phyloP scores from a whole-genome alignment of 1,284 basidiomycete genomes.

The Malassezia sp. region DNA sequence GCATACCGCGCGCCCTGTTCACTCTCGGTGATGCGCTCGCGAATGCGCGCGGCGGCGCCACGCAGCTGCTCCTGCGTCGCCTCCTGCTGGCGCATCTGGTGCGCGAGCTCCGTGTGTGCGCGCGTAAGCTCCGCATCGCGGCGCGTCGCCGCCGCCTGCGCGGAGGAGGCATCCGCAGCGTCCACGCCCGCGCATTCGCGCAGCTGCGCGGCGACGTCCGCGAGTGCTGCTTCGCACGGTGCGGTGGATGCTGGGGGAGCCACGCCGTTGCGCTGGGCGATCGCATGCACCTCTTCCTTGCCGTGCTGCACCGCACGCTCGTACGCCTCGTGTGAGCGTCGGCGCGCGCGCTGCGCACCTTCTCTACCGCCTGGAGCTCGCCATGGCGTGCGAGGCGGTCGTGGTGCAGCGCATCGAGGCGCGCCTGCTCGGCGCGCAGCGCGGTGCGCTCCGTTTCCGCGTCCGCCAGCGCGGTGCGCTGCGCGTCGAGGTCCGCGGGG shows the following conservation, averaged over 20 bases:
- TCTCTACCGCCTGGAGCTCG: constrained; percentile 6
- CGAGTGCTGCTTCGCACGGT: not conserved
- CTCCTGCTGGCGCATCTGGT: no score
- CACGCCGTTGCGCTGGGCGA: no score
- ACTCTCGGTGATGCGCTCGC: not conserved
- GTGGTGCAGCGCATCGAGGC: constrained; percentile 2
- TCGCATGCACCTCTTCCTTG: no score
- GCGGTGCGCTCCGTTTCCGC: not conserved
- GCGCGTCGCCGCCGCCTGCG: no score
- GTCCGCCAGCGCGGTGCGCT: not conserved
- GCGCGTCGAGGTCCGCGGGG: constrained; percentile 11
- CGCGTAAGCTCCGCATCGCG: constrained; percentile 1
- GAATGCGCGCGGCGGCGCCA: not conserved
- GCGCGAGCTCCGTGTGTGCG: not conserved
- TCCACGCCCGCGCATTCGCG: no score
- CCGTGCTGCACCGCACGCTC: no score
- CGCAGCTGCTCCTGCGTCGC: constrained; percentile 2
- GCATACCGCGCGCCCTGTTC: not conserved
- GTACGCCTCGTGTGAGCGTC: not conserved
- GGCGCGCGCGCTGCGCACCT: constrained; percentile 15
- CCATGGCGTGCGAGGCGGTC: constrained; percentile 10
- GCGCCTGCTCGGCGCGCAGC: not conserved
- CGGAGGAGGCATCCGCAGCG: no score
- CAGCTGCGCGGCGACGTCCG: no score
- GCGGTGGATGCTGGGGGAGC: no score